Base-by-base conservation (phyloP, 805 yeast species). In the Lipomyces yamanashiensis region DNA sequence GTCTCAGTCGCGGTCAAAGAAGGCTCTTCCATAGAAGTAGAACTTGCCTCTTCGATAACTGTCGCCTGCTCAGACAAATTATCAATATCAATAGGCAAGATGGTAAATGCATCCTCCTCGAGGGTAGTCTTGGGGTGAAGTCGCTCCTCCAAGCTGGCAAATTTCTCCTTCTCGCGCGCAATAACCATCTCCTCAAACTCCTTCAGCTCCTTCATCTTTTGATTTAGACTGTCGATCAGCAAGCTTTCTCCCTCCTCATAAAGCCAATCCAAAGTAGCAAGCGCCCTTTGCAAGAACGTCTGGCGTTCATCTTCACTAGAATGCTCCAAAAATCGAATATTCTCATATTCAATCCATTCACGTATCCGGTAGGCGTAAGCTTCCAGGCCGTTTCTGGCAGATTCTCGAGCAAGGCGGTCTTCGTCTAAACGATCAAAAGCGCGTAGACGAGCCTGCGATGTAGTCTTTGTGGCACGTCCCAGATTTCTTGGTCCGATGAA, bases 291-390 rank as follows among this genome's bases (percentile, higher is more conserved):
- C 40, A 67, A 59, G 36, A 57, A 58, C 34, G 54, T n/a, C 41
- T 47, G 50, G 12, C 71, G 69, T 49, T 68, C 71, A 10, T 66
- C 63, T 34, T 66, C 70, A 23, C 51, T 62, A 5, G 69, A 49
- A 5, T 77, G 80, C 6, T 84, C 64, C 54, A 62, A 33, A 40
- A 62, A 63, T 23, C 59, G 47, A 34, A 59, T 50, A 79, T 81
- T 12, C 45, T 82, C 82, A 39, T 84, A 85, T 17, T 84, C 88
- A 19, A 90, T 70, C 58, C 78, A 80, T 9, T 83, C 80, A 62
- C 96, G 84, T 37, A 90, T 79, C 62, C 81, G 82, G 77, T 93
- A 92, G 59, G 92, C 78, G n/a, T 83, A 77, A 21, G 86, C 81
- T 76, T 93, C 98, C 21, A 93, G 81, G 41, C 80, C 76, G 74